Percentiles rank a stretch among this genome's conserved stretches.
Conservation (phyloP, 768 basidiomycete genomes). For the Calocera viscosa region DNA sequence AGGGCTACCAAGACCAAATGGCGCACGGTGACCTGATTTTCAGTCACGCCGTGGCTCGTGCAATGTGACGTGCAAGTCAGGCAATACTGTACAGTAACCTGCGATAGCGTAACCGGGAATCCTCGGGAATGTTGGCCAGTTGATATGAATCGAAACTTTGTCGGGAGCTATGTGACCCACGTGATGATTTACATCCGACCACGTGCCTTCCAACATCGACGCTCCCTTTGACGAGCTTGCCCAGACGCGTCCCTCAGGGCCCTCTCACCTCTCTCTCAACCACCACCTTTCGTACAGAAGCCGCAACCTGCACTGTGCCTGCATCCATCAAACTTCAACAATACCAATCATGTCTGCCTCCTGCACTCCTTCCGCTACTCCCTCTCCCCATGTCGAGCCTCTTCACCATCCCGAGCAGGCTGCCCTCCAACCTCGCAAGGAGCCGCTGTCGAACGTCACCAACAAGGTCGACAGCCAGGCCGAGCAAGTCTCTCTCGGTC, state of each 20-base stretch:
- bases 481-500: constrained; percentile 53
- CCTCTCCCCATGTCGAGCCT: constrained; percentile 47
- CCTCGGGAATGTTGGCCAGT: no score
- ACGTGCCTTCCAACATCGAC: constrained; percentile 9
- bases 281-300: background rate
- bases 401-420: constrained; percentile 77
- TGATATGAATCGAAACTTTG: no score
- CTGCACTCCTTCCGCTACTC: background rate
- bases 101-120: no score
- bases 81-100: no score
- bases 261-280: background rate
- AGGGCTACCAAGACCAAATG: no score
- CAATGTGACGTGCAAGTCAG: no score
- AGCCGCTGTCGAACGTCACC: constrained; percentile 57
- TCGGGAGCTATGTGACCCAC: background rate
- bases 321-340: background rate
- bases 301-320: background rate
- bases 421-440: constrained; percentile 68
- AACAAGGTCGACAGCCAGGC: constrained; percentile 40
- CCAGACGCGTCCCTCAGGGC: background rate
- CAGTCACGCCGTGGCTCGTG: no score
- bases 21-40: no score
- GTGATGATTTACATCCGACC: constrained; percentile 4
- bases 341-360: background rate
- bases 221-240: background rate